Percentiles rank a stretch among this genome's conserved stretches.
Conservation (phyloP, 1,139 yeast genomes). For the Zhuliangozyma parablackwelliae region DNA sequence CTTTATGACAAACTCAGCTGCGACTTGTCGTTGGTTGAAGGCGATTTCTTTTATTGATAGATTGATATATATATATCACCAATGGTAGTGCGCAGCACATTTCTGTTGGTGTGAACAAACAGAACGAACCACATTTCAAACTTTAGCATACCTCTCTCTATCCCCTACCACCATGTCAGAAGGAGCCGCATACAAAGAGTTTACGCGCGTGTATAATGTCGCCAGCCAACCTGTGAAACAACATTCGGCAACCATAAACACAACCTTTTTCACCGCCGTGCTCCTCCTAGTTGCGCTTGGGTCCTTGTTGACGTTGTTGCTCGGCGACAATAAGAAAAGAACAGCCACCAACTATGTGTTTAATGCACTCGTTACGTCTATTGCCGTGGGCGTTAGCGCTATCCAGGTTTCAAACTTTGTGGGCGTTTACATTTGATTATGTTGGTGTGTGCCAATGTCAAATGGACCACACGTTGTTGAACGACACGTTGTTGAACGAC, state of each 20-base stretch:
- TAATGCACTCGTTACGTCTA: slow-evolving; percentile 34
- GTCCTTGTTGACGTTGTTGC: slow-evolving; percentile 32
- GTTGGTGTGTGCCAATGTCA: no score
- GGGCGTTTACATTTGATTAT: slow-evolving; percentile 36
- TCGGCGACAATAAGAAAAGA: slow-evolving; percentile 32
- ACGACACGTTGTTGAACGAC: no score
- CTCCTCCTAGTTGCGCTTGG: slow-evolving; percentile 30
- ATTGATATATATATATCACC: no score
- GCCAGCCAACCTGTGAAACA: slow-evolving; percentile 24
- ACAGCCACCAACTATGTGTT: slow-evolving; percentile 23
- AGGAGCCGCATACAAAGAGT: slow-evolving; percentile 32
- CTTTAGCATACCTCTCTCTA: neutral
- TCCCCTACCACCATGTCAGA: slow-evolving; percentile 14
- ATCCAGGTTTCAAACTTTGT: slow-evolving; percentile 38
- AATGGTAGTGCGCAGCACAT: no score
- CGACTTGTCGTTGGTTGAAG: slow-evolving; percentile 7
- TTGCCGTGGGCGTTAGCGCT: slow-evolving; percentile 36
- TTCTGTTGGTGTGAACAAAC: no score
- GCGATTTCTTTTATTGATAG: slow-evolving; percentile 8
- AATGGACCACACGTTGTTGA: no score
- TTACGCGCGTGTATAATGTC: slow-evolving; percentile 17
- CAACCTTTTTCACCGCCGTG: slow-evolving; percentile 15
- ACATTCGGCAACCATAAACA: slow-evolving; percentile 11
- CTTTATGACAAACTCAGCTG: slow-evolving; percentile 7
- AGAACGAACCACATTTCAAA: no score